Base-by-base conservation (phyloP, 1,284 basidiomycete species). In the Malassezia slooffiae region DNA sequence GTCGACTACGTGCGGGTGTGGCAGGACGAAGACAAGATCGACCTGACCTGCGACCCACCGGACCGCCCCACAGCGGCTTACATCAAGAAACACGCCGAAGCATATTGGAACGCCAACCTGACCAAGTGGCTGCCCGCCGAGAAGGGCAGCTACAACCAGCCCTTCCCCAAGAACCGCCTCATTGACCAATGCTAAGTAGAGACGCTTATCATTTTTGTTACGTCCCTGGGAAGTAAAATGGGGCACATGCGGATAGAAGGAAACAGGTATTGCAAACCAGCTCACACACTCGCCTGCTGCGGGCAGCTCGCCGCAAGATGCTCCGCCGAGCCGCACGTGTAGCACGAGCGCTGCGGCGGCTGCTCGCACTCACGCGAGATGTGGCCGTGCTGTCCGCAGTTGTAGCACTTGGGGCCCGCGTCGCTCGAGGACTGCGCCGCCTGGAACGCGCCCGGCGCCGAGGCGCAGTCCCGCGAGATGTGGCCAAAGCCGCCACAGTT, bases 1-100 rank as follows among this genome's bases (percentile, higher is more conserved):
- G 49, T 63, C 21, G 55, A 61, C 33, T 61, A 61, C 39, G 47
- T 62, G 9, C 39, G 62, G 5, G 49, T 62, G 16, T 63, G 53
- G 41, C 62, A 66, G 43, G 50, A 59, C 17, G 53, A 60, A 21
- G 58, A 52, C 20, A 50, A 57, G 23, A 55, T 57, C 29, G 59
- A 58, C 24, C 38, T 63, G 2, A 59, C 72, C 2, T 75, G 74
- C 57, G 70, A 72, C 49, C 74, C 73, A 1, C 37, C 53, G 15
- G 72, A 47, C 28, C 50, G 34, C 16, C 67, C 63, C 1, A 68
- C 65, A 1, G 44, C 43, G 10, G 60, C 56, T 9, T 70, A 70
- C 38, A 70, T 70, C 36, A 45, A 66, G 21, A 48, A 53, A 21
- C 59, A 70, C 41, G 28, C 41, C 6, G 58, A 57, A 13, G 64